A percentile compares a stretch with the other conserved stretches of the same genome.
Conservation (phyloP, 2,329 filamentous ascomycete species). For the Rosellinia necatrix region DNA sequence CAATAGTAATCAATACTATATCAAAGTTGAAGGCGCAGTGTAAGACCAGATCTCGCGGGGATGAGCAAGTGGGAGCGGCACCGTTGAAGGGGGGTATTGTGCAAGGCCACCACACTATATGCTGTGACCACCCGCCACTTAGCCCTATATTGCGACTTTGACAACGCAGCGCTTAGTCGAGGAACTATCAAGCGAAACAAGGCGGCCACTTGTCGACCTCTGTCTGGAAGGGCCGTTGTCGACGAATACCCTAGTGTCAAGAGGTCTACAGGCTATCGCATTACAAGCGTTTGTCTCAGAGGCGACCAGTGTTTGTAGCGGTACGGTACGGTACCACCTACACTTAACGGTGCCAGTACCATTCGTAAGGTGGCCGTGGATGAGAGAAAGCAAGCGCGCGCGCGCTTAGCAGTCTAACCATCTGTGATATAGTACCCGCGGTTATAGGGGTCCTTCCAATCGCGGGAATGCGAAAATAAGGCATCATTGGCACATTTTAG, state of each 20-base stretch:
- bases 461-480: too few relatives aligned
- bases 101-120: too few relatives aligned
- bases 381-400: slow-evolving; percentile 17
- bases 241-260: neutral
- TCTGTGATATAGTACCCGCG: neutral
- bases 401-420: too few relatives aligned
- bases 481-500: neutral
- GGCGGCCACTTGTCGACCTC: slow-evolving; percentile 18
- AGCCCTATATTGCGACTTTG: slow-evolving; percentile 23
- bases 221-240: slow-evolving; percentile 15
- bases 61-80: too few relatives aligned
- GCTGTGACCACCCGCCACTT: slow-evolving; percentile 6
- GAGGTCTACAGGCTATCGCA: slow-evolving; percentile 11
- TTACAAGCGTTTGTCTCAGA: too few relatives aligned
- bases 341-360: slow-evolving; percentile 2
- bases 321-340: neutral
- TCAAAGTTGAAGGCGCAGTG: too few relatives aligned
- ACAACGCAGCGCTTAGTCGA: slow-evolving; percentile 21
- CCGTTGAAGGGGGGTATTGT: neutral
- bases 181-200: neutral
- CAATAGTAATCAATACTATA: too few relatives aligned
- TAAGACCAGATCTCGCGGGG: neutral
- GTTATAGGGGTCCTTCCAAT: too few relatives aligned
- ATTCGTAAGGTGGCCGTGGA: neutral
- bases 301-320: neutral